Conservation (phyloP, 2,329 filamentous ascomycete genomes). For the Exophiala lecanii-corni region DNA sequence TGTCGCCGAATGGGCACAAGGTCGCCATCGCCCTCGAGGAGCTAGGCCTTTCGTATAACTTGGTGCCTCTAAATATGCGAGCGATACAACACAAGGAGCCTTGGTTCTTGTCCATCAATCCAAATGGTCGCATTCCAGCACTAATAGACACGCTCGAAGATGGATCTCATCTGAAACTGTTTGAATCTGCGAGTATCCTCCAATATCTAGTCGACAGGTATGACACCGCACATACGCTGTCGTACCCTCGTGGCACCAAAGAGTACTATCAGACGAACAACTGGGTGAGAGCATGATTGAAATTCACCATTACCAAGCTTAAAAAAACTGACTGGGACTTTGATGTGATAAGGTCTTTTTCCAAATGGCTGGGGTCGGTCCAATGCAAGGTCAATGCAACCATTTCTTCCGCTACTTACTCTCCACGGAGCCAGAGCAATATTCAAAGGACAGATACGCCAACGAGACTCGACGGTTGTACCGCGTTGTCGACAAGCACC, state of each 20-base stretch:
- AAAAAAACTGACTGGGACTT: no score
- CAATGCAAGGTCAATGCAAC: constrained; percentile 79
- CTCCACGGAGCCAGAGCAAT: constrained; percentile 57
- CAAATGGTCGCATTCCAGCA: constrained; percentile 85
- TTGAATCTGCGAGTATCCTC: constrained; percentile 78
- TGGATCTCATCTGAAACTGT: constrained; percentile 67
- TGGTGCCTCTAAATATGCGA: constrained; percentile 14
- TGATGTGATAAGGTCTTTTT: constrained; percentile 19
- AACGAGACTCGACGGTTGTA: constrained; percentile 80
- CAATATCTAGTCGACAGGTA: constrained; percentile 81
- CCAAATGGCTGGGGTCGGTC: constrained; percentile 68
- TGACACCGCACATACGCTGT: constrained; percentile 75
- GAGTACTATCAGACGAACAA: constrained; percentile 75
- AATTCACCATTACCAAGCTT: no score
- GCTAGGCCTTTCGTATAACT: constrained; percentile 31
- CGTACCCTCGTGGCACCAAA: constrained; percentile 64
- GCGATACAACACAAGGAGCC: constrained; percentile 74
- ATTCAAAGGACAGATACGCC: constrained; percentile 73
- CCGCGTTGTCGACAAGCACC: constrained; percentile 67
- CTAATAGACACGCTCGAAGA: constrained; percentile 66
- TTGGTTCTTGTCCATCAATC: constrained; percentile 90
- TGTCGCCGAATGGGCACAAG: constrained; percentile 35
- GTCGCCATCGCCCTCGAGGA: constrained; percentile 36
- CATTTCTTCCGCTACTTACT: constrained; percentile 73
- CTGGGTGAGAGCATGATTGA: constrained; percentile 66